These are phyloP conservation scores for Pochonia chlamydosporia DNA, from an alignment of 2,329 filamentous ascomycete genomes.

Conservation along the genomic window DNA sequence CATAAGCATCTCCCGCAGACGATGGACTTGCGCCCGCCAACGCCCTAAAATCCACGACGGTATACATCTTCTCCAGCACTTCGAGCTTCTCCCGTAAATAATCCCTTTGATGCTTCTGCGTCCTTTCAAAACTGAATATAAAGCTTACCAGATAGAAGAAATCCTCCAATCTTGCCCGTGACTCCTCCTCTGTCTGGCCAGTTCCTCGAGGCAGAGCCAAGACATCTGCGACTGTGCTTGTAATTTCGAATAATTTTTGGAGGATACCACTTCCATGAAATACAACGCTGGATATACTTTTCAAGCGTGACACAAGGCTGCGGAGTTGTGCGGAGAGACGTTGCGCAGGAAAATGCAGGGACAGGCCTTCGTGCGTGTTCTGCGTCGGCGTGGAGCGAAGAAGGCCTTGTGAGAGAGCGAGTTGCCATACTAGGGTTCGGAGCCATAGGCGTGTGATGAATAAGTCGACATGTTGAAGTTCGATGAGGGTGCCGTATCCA, in stretches of 20 bases:
- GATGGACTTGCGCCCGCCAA: conserved; percentile 18
- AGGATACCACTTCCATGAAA: conserved; percentile 52
- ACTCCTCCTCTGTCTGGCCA: conserved; percentile 32
- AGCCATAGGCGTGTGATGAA: conserved; percentile 36
- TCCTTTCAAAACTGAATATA: conserved; percentile 41
- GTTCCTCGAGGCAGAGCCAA: conserved; percentile 43
- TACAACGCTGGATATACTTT: conserved; percentile 37
- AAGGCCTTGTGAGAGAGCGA: conserved; percentile 32
- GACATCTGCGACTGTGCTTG: conserved; percentile 54
- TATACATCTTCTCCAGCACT: conserved; percentile 25
- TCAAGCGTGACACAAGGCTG: conserved; percentile 27
- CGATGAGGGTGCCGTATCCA: conserved; percentile 23
- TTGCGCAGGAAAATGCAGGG: conserved; percentile 32
- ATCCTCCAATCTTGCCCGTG: conserved; percentile 43
- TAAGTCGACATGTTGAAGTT: conserved; percentile 35
- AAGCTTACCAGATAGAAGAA: conserved; percentile 47
- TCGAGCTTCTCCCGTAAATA: conserved; percentile 34
- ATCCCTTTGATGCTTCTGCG: conserved; percentile 38
- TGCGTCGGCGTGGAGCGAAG: conserved; percentile 27
- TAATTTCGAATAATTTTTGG: conserved; percentile 55
- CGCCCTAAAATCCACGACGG: conserved; percentile 20
- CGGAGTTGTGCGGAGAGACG: conserved; percentile 33
- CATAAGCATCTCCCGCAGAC: conserved; percentile 1
- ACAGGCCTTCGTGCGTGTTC: conserved; percentile 29
- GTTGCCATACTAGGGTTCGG: conserved; percentile 35